phyloP scores from a whole-genome alignment of 31 red algal genomes.

The Endocladia muricata region DNA sequence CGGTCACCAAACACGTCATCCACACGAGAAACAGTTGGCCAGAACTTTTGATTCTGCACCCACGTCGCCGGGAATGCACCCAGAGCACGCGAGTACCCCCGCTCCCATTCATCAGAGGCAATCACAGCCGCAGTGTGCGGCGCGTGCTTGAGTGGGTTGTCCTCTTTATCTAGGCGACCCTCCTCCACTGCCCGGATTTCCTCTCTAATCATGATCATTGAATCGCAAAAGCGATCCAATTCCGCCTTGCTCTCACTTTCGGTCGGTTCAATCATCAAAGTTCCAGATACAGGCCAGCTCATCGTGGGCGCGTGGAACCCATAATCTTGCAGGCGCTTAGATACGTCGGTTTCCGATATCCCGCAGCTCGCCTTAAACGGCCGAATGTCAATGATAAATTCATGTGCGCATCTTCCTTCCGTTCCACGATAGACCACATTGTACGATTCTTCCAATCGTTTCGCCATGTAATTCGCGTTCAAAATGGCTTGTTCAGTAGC shows the following conservation, averaged over 20 bases:
- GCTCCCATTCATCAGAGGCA: slow-evolving; percentile 84
- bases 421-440: slow-evolving; percentile 81
- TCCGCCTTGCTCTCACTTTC: slow-evolving; percentile 96
- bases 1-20: slow-evolving; percentile 97
- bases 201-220: slow-evolving; percentile 96
- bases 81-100: slow-evolving; percentile 81
- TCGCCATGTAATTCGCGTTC: slow-evolving; percentile 99
- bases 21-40: slow-evolving; percentile 85
- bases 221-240: slow-evolving; percentile 96
- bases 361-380: slow-evolving; percentile 90
- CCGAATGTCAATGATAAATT: slow-evolving; percentile 98
- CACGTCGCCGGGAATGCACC: slow-evolving; percentile 89
- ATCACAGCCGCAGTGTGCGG: slow-evolving; percentile 93
- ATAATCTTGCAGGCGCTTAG: slow-evolving; percentile 97
- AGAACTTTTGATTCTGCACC: slow-evolving; percentile 89
- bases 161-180: slow-evolving; percentile 82
- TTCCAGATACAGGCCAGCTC: slow-evolving; percentile 98
- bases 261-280: slow-evolving; percentile 99
- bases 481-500: slow-evolving; percentile 97
- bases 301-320: slow-evolving; percentile 99
- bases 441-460: slow-evolving; percentile 70
- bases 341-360: slow-evolving; percentile 92
- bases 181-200: slow-evolving; percentile 94
- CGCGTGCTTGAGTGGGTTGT: slow-evolving; percentile 97
- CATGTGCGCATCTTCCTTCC: slow-evolving; percentile 86